Base-by-base conservation (phyloP, 257 asterid genomes). In the Euphrasia confusa region DNA sequence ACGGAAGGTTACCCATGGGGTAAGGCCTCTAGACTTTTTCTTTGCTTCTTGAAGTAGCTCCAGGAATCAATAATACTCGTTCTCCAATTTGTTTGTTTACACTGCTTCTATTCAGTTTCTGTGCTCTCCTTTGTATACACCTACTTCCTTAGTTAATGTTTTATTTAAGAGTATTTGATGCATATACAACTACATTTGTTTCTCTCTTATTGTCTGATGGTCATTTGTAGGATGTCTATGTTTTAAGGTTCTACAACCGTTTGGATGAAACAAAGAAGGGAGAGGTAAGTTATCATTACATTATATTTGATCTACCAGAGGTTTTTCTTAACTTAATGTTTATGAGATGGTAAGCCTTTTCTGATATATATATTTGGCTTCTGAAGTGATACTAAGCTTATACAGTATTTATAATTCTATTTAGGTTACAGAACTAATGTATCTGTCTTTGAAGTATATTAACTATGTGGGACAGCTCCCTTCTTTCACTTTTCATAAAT, bases 251-350 rank as follows among this genome's bases (percentile, higher is more conserved):
- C 83, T 84, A 77, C 82, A 89, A 83, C 76, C 96, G 97, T 60
- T 71, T 87, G 89, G 99, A 93, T 66, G 97, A 89, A 79, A 74
- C 84, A 18, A 89, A 78, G 75, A 89, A 79, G 80, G 99, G 99
- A 58, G 97, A 93, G 76, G 99, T 93, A 82, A 85, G 96, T 81
- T 69, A 59, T 63, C 24, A 39, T 71, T 68, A 71, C 17, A 42
- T 61, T 54, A 14, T 28, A 14, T 57, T 30, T 50, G 32, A 54
- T 58, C 47, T 66, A 50, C 44, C 27, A 3, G 45, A 56, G 26
- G 37, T 42, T 12, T 9, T 37, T 27, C 10, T 37, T 61, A 30
- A 10, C 35, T 64, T 40, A 49, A 21, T 55, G 27, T 45, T 60
- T 18, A 30, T 68, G 57, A 65, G 68, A 60, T 57, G 62, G 33